Base-by-base conservation (phyloP, 116 monocot genomes). In the Cymodocea nodosa region DNA sequence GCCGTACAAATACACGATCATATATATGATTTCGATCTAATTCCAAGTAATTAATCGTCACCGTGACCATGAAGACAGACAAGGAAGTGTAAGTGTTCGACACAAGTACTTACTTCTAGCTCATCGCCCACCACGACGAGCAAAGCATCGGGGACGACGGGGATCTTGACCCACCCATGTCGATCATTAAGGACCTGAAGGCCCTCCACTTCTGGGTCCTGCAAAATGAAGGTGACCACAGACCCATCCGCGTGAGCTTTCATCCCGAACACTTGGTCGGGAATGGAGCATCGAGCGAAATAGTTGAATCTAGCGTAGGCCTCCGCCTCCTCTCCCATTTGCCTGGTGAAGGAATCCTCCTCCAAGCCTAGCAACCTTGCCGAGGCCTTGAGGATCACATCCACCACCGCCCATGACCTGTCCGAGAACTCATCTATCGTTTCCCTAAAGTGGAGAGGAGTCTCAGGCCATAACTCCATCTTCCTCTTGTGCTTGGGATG, bases 91-190 rank as follows among this genome's bases (percentile, higher is more conserved):
- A 37, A 37, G 37, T 37, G 6, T 2, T 37, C 37, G 6, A 37
- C 4, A 37, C 6, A 71, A n/a, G n/a, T n/a, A n/a, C n/a, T n/a
- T n/a, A 90, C 86, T 83, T 90, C 81, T 74, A 83, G 77, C 4
- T 69, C 66, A 56, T 90, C 83, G 20, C 81, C 90, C 64, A 90
- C 10, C 50, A 74, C 77, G 25, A 86, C 36, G 22, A 90, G 59
- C 63, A 90, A 70, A 30, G 83, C 79, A 66, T 81, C 6, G 24
- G 86, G 83, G 5, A 65, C 22, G 19, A 62, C 49, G 3, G 75
- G 81, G 40, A 90, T 73, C 4, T 70, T 67, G 50, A 81, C 54
- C 90, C 90, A 90, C 20, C 13, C 40, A 17, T n/a, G 13, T 1
- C 69, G 81, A 65, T 81, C 79, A 68, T 77, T 78, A 11, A 77